Conservation (phyloP, 2,329 filamentous ascomycete species). For the Colletotrichum magnum region DNA sequence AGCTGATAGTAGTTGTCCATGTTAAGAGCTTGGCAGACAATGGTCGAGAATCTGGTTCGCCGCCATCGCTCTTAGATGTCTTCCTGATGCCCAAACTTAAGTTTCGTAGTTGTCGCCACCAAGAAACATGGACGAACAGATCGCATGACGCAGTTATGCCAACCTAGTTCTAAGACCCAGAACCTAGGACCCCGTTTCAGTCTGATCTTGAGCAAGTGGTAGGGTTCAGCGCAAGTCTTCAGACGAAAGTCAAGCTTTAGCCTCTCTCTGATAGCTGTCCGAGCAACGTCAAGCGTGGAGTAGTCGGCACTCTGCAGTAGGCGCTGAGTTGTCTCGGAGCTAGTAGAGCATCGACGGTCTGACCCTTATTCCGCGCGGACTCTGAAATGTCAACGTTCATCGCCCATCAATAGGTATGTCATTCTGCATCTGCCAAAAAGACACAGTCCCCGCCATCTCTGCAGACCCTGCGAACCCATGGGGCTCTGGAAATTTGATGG, state of each 20-base stretch:
- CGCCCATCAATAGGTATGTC: slow-evolving; percentile 1
- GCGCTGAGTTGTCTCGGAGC: slow-evolving; percentile 25
- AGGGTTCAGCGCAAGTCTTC: slow-evolving; percentile 9
- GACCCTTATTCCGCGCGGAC: background rate
- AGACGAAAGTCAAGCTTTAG: background rate
- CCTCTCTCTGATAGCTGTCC: background rate
- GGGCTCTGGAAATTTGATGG: background rate
- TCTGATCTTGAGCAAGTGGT: slow-evolving; percentile 21
- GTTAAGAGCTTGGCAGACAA: background rate
- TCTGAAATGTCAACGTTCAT: background rate
- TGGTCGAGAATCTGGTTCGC: background rate
- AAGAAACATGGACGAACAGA: background rate
- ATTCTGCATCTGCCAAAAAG: background rate
- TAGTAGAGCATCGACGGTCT: background rate
- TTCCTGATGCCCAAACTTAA: background rate
- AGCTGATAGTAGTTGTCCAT: background rate
- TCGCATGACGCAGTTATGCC: background rate
- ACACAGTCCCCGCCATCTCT: too few species aligned
- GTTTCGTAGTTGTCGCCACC: background rate
- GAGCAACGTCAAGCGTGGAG: background rate
- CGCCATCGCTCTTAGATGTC: background rate
- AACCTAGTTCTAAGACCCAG: background rate
- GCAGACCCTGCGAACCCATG: slow-evolving; percentile 3
- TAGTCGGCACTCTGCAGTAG: background rate
- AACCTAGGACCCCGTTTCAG: background rate